Evolutionary conservation across 768 basidiomycete species (phyloP).

Genomic region (Russula sp.): DNA sequence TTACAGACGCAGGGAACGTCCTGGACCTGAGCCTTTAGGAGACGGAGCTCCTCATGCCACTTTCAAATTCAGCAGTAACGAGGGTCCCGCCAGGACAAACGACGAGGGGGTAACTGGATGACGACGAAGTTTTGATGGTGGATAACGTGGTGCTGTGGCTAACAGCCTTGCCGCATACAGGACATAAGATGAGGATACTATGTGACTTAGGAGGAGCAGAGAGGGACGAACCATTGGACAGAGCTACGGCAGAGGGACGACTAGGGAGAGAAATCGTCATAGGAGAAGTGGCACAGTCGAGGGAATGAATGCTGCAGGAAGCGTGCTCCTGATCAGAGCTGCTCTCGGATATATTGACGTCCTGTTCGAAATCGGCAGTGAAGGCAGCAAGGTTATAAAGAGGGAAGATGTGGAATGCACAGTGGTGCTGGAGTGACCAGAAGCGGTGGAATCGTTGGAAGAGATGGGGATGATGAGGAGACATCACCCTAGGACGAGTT

Average conservation of each 20-base stretch:
- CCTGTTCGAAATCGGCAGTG: constrained; percentile 8
- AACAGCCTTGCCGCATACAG: constrained; percentile 19
- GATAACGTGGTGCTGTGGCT: constrained; percentile 15
- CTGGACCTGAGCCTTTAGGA: constrained; percentile 77
- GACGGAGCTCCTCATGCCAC: constrained; percentile 61
- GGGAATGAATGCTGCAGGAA: background rate
- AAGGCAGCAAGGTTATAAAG: constrained; percentile 9
- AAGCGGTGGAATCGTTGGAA: too few species aligned
- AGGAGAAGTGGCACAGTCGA: constrained; percentile 17
- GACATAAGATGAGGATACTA: constrained; percentile 15
- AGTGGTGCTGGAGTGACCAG: too few species aligned
- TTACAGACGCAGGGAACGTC: constrained; percentile 47
- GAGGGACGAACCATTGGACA: constrained; percentile 1
- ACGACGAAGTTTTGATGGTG: constrained; percentile 3
- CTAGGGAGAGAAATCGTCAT: constrained; percentile 23
- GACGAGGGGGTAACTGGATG: constrained; percentile 16
- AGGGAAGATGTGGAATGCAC: too few species aligned
- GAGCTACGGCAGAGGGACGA: constrained; percentile 4
- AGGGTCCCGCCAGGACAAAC: constrained; percentile 45
- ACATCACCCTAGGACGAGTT: too few species aligned
- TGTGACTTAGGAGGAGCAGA: constrained; percentile 23
- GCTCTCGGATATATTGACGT: constrained; percentile 17
- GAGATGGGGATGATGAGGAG: too few species aligned
- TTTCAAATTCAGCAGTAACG: constrained; percentile 45
- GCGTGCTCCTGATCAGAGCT: constrained; percentile 5